Evolutionary conservation across 768 basidiomycete genomes (phyloP).

Genomic region (Lentinula aciculospora): DNA sequence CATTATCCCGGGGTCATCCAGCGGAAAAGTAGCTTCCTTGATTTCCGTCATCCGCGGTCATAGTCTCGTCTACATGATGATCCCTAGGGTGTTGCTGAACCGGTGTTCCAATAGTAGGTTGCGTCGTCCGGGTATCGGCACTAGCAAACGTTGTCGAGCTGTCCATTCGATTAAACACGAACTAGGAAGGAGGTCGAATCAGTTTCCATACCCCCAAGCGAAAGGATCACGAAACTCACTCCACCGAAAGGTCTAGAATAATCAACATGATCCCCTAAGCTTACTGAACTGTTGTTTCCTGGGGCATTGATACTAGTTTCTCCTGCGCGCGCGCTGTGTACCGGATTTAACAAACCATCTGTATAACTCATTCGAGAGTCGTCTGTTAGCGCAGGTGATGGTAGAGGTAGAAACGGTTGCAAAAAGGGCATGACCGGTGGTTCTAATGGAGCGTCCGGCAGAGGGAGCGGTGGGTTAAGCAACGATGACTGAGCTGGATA

Average conservation of each 20-base stretch:
- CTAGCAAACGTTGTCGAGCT: not conserved
- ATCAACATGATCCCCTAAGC: constrained; percentile 5
- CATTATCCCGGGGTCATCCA: not conserved
- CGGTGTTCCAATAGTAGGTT: not conserved
- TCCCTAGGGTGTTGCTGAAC: not conserved
- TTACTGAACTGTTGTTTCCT: not conserved
- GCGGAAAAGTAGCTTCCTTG: not conserved
- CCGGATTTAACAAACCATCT: constrained; percentile 1
- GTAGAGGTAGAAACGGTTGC: not conserved
- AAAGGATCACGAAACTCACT: not conserved
- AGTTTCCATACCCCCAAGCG: not conserved
- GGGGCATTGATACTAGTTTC: not conserved
- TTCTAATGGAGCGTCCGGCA: not conserved
- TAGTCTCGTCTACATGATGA: not conserved
- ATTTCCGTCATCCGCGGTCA: not conserved
- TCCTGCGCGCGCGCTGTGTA: not conserved
- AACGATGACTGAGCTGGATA: not conserved
- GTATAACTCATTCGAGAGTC: not conserved
- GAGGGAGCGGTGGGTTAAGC: constrained; percentile 1
- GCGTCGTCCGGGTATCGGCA: not conserved
- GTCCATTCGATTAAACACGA: constrained; percentile 7
- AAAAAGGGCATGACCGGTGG: not conserved
- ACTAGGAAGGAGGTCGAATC: not conserved
- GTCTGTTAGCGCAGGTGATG: not conserved
- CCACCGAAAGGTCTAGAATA: constrained; percentile 6